Percentiles rank a stretch among this genome's conserved stretches.
Conservation (phyloP, 2,329 filamentous ascomycete species). For the Aureobasidium leucospermi region DNA sequence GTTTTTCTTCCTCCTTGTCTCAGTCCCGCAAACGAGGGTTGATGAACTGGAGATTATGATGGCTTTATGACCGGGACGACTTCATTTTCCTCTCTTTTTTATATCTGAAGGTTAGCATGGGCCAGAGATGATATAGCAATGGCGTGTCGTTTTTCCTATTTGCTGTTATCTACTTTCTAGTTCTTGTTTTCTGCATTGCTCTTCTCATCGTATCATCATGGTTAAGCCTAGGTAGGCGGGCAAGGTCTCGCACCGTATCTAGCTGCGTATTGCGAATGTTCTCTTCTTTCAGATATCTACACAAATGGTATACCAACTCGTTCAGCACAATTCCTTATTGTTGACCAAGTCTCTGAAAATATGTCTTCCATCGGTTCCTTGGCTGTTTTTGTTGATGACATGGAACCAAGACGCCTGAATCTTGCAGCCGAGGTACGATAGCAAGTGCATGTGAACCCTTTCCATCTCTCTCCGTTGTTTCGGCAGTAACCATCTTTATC, state of each 20-base stretch:
- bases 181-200: slow-evolving; percentile 8
- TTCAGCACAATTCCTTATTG: not conserved
- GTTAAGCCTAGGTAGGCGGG: not conserved
- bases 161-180: slow-evolving; percentile 12
- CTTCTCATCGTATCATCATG: not conserved
- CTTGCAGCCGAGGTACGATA: slow-evolving; percentile 2
- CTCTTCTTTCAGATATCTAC: not conserved
- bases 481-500: not conserved
- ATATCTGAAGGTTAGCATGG: slow-evolving; percentile 12
- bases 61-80: slow-evolving; percentile 14
- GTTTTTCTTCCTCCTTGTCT: slow-evolving; percentile 1
- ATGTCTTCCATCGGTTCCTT: not conserved
- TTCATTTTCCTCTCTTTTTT: slow-evolving; percentile 1
- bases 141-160: slow-evolving; percentile 10
- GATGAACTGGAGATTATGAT: slow-evolving; percentile 1
- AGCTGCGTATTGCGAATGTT: not conserved
- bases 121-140: slow-evolving; percentile 12
- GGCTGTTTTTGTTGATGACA: not conserved
- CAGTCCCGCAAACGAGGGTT: not conserved
- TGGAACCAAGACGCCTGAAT: not conserved
- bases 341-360: not conserved
- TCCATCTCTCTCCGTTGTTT: not conserved
- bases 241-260: not conserved
- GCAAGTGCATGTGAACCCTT: slow-evolving; percentile 2
- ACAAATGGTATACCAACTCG: not conserved